Conservation (phyloP, 768 basidiomycete species). For the Tremella fuciformis region DNA sequence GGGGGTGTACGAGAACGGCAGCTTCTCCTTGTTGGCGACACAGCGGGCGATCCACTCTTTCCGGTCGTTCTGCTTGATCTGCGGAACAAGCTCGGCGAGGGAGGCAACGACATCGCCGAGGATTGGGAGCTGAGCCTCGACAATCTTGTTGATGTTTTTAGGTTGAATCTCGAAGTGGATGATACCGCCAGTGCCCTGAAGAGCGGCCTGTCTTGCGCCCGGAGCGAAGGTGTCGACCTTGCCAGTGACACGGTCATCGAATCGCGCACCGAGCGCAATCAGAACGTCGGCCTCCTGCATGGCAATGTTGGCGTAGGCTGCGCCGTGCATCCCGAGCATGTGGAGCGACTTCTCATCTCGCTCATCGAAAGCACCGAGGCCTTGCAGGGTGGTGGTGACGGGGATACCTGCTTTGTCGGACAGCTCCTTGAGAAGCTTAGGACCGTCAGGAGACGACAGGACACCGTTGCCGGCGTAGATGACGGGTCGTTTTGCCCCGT, state of each 20-base stretch:
- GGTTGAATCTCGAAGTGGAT: slow-evolving; percentile 99
- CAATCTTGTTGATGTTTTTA: slow-evolving; percentile 99
- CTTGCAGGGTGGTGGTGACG: slow-evolving; percentile 93
- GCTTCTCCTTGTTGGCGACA: slow-evolving; percentile 75
- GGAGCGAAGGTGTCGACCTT: slow-evolving; percentile 87
- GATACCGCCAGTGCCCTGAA: slow-evolving; percentile 84
- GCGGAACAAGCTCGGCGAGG: slow-evolving; percentile 73
- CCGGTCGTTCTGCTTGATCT: slow-evolving; percentile 62
- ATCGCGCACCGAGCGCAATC: slow-evolving; percentile 92
- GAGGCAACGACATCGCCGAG: slow-evolving; percentile 89
- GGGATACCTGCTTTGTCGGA: slow-evolving; percentile 86
- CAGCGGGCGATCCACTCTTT: slow-evolving; percentile 80
- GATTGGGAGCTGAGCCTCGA: slow-evolving; percentile 88
- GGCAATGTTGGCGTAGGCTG: slow-evolving; percentile 93
- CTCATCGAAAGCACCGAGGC: slow-evolving; percentile 94
- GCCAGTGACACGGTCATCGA: slow-evolving; percentile 97
- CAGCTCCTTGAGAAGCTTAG: slow-evolving; percentile 73
- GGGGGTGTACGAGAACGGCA: slow-evolving; percentile 83
- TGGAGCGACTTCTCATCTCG: slow-evolving; percentile 77
- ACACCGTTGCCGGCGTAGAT: slow-evolving; percentile 93
- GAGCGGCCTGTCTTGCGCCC: slow-evolving; percentile 78
- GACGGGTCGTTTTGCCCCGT: slow-evolving; percentile 81
- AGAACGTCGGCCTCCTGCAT: slow-evolving; percentile 98
- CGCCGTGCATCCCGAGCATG: slow-evolving; percentile 99
- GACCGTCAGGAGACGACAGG: slow-evolving; percentile 74